A percentile compares a stretch with the other conserved stretches of the same genome.
These are phyloP conservation scores for Trichosanthes cucumerina DNA, from an alignment of 306 rosid species.

Conservation along the genomic window DNA sequence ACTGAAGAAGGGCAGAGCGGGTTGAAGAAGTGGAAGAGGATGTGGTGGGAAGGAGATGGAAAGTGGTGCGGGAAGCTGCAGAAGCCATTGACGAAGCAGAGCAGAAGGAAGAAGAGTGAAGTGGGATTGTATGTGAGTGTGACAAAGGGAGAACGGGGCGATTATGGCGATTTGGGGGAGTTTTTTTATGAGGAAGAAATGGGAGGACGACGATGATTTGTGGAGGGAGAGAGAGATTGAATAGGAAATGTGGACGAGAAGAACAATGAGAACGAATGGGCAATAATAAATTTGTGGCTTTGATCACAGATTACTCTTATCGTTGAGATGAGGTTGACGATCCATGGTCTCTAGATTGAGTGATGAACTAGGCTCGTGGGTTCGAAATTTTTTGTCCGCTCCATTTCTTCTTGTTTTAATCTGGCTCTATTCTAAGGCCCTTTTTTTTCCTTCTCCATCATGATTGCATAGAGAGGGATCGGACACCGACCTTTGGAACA, in stretches of 20 bases:
- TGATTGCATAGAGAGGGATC: too few relatives aligned
- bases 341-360: constrained; percentile 24
- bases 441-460: too few relatives aligned
- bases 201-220: constrained; percentile 10
- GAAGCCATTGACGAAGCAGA: constrained; percentile 54
- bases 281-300: constrained; percentile 9
- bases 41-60: constrained; percentile 55
- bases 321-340: constrained; percentile 70
- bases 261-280: constrained; percentile 46
- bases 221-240: constrained; percentile 11
- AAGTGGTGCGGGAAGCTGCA: constrained; percentile 47
- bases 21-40: constrained; percentile 31
- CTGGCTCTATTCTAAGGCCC: too few relatives aligned
- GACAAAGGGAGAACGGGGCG: not conserved
- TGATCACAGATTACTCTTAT: constrained; percentile 58
- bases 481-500: too few relatives aligned
- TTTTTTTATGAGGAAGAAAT: constrained; percentile 9
- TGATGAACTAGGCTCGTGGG: not conserved
- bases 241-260: constrained; percentile 47
- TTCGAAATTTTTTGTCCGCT: not conserved
- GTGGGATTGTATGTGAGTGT: not conserved
- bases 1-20: constrained; percentile 33
- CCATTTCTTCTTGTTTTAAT: not conserved
- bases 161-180: not conserved
- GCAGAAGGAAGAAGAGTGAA: not conserved